phyloP scores from a whole-genome alignment of 2,329 filamentous ascomycete genomes.

The Diaporthe vexans region DNA sequence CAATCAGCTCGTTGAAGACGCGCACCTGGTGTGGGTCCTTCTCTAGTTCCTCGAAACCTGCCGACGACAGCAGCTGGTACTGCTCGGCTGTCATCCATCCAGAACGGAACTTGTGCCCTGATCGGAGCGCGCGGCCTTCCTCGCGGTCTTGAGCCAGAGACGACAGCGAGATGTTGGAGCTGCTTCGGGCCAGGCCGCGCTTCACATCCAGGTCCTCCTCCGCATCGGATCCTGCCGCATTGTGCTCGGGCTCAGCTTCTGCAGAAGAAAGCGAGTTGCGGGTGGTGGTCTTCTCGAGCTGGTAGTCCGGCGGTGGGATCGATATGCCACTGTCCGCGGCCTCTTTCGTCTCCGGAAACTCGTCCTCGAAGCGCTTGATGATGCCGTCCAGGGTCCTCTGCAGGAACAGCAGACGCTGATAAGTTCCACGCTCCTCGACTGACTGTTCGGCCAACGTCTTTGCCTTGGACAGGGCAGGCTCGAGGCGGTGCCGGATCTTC shows the following conservation, averaged over 20 bases:
- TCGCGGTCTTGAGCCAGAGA: constrained; percentile 69
- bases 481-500: constrained; percentile 86
- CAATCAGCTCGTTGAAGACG: constrained; percentile 73
- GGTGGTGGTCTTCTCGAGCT: constrained; percentile 46
- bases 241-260: constrained; percentile 55
- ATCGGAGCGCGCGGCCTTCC: constrained; percentile 69
- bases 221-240: constrained; percentile 58
- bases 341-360: constrained; percentile 89
- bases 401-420: constrained; percentile 86
- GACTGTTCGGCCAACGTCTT: constrained; percentile 69
- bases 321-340: constrained; percentile 49
- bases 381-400: constrained; percentile 91
- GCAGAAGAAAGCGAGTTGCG: constrained; percentile 50
- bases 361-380: constrained; percentile 95
- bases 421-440: constrained; percentile 76
- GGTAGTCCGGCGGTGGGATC: constrained; percentile 45
- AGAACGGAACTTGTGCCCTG: constrained; percentile 69
- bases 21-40: constrained; percentile 64
- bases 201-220: constrained; percentile 60
- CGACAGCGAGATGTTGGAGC: constrained; percentile 64
- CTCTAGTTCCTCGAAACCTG: constrained; percentile 62
- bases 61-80: constrained; percentile 60
- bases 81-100: constrained; percentile 65
- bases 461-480: constrained; percentile 84
- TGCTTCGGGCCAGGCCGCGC: constrained; percentile 60